phyloP scores from a whole-genome alignment of 306 rosid genomes.

The Rosa multiflora region DNA sequence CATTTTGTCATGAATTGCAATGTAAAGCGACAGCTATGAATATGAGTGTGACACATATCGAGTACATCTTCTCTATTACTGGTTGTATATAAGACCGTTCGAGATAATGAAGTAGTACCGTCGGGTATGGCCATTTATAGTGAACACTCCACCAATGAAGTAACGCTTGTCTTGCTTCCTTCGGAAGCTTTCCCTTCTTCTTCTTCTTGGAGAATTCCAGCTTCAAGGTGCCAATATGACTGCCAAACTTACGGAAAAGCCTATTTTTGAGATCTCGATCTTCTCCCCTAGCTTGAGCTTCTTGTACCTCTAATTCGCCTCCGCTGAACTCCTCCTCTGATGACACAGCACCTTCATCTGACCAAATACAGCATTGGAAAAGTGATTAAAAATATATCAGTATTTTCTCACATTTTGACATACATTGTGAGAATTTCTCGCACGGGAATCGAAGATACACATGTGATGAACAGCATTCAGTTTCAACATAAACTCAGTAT shows the following conservation, averaged over 20 bases:
- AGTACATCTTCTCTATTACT: background rate
- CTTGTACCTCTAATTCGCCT: constrained; percentile 67
- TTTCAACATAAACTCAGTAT: background rate
- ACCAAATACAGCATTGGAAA: background rate
- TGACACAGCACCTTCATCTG: constrained; percentile 75
- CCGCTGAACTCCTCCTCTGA: constrained; percentile 76
- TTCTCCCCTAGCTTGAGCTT: constrained; percentile 49
- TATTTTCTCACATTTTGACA: background rate
- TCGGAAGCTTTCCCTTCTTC: constrained; percentile 89
- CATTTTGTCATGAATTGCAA: background rate
- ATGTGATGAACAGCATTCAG: background rate
- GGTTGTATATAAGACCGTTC: background rate
- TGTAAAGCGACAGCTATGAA: background rate
- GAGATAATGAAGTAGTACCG: constrained; percentile 48
- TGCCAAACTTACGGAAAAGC: constrained; percentile 82
- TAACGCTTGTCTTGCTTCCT: constrained; percentile 83
- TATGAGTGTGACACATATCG: background rate
- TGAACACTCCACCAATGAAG: constrained; percentile 93
- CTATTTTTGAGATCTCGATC: constrained; percentile 78
- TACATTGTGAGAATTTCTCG: background rate
- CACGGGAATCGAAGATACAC: background rate
- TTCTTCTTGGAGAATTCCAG: constrained; percentile 85
- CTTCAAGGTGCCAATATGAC: constrained; percentile 75
- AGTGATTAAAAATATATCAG: background rate
- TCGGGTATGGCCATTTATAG: constrained; percentile 96